A percentile compares a stretch with the other conserved stretches of the same genome.
These are phyloP conservation scores for Nothophoma quercina DNA, from an alignment of 2,329 filamentous ascomycete genomes.

Conservation along the genomic window DNA sequence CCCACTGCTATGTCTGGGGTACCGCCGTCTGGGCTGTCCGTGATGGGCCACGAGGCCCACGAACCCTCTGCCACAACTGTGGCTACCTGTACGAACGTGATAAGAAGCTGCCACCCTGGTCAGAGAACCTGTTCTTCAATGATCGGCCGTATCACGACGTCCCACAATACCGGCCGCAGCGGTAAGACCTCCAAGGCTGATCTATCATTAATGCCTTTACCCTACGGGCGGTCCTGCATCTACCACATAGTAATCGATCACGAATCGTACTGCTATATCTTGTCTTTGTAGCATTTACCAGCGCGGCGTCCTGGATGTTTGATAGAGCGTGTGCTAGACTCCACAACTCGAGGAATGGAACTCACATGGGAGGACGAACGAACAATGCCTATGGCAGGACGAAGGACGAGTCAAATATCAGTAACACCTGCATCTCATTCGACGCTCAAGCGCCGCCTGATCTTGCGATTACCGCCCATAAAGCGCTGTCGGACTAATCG, in stretches of 20 bases:
- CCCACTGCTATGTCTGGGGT: conserved; percentile 87
- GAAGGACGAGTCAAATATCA: conserved; percentile 3
- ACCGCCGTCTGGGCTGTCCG: conserved; percentile 93
- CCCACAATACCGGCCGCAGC: conserved; percentile 29
- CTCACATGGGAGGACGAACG: no score
- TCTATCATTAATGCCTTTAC: background rate
- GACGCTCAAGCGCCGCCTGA: background rate
- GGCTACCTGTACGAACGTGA: conserved; percentile 89
- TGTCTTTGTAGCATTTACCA: conserved; percentile 26
- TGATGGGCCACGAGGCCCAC: conserved; percentile 84
- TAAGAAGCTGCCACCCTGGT: conserved; percentile 80
- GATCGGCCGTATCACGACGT: conserved; percentile 48
- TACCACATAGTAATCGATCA: background rate
- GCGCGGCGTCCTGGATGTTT: conserved; percentile 20
- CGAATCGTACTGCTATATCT: conserved; percentile 1
- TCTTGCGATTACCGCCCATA: conserved; percentile 1
- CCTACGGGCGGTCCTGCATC: background rate
- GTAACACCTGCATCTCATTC: conserved; percentile 3
- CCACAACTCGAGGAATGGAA: conserved; percentile 1
- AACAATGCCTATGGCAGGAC: conserved; percentile 2
- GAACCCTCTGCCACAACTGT: conserved; percentile 91
- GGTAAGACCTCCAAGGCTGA: conserved; percentile 4
- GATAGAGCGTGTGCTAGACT: conserved; percentile 13
- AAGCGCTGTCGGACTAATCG: background rate
- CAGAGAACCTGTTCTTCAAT: conserved; percentile 69